Conservation (phyloP, 192 early-diverging fungal species). For the Entophlyctis helioformis region DNA sequence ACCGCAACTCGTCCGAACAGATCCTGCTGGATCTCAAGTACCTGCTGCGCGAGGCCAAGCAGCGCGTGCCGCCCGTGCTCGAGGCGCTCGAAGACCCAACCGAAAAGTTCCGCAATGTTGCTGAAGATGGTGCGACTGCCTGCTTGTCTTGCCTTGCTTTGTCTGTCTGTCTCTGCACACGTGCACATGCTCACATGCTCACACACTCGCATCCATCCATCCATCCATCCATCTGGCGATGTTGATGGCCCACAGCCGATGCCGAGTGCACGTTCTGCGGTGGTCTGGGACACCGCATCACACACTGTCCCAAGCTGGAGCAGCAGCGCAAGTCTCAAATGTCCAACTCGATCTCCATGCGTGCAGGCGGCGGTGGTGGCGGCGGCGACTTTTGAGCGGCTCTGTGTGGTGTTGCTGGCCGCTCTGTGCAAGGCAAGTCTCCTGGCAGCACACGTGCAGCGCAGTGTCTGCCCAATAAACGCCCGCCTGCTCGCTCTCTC, state of each 20-base stretch:
- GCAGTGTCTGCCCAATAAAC: too few relatives aligned
- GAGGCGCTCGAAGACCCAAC: constrained; percentile 77
- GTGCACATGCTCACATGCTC: too few relatives aligned
- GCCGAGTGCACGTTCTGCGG: constrained; percentile 84
- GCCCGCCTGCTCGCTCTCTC: too few relatives aligned
- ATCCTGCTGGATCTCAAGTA: constrained; percentile 93
- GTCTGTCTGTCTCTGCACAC: constrained; percentile 4
- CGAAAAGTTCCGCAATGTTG: constrained; percentile 69
- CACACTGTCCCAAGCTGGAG: constrained; percentile 60
- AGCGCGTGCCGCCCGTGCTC: constrained; percentile 79
- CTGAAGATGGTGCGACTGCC: constrained; percentile 29
- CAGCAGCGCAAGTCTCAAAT: constrained; percentile 29
- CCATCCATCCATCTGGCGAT: constrained; percentile 1
- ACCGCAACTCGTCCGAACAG: constrained; percentile 78
- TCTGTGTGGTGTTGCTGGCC: too few relatives aligned
- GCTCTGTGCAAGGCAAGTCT: too few relatives aligned
- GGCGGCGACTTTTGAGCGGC: too few relatives aligned
- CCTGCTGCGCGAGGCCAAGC: constrained; percentile 81
- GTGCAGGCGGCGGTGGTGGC: too few relatives aligned
- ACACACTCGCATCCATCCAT: too few relatives aligned
- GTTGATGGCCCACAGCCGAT: constrained; percentile 25
- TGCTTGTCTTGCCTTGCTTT: constrained; percentile 16
- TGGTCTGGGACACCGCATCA: constrained; percentile 85
- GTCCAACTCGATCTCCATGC: too few relatives aligned
- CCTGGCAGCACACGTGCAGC: too few relatives aligned